These are phyloP conservation scores for Isoetes taiwanensis DNA, from an alignment of 75 land plant genomes.

Conservation along the genomic window DNA sequence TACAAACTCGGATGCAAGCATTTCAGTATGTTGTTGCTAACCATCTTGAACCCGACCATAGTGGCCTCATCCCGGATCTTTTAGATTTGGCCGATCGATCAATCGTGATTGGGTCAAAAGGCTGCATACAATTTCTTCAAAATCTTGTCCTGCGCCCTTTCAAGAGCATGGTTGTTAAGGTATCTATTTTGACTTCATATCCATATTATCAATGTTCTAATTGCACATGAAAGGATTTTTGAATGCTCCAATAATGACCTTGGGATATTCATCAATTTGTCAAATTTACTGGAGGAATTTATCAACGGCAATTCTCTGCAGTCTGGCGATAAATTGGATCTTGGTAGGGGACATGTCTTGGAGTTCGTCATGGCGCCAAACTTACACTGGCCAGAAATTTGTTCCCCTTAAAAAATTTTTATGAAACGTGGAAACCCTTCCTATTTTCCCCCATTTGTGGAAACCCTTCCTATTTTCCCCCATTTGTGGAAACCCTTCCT, in stretches of 20 bases:
- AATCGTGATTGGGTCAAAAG: slow-evolving; percentile 39
- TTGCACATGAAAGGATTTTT: no score
- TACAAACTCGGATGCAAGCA: slow-evolving; percentile 35
- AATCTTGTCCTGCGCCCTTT: slow-evolving; percentile 36
- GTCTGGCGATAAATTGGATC: slow-evolving; percentile 39
- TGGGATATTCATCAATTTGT: no score
- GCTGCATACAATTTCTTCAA: slow-evolving; percentile 32
- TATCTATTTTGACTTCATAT: slow-evolving; percentile 4
- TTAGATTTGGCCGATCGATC: slow-evolving; percentile 33
- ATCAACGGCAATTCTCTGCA: no score
- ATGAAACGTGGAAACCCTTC: no score
- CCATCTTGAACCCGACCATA: slow-evolving; percentile 46
- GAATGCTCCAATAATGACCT: no score
- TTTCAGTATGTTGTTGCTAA: slow-evolving; percentile 31
- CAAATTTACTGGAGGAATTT: neutral
- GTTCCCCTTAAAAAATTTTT: no score
- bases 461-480: no score
- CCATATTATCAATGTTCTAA: no score
- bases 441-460: no score
- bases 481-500: no score
- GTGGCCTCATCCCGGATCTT: slow-evolving; percentile 40
- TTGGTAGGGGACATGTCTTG: slow-evolving; percentile 37
- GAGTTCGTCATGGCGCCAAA: slow-evolving; percentile 49
- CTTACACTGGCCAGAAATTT: slow-evolving; percentile 51
- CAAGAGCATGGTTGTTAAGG: slow-evolving; percentile 38